phyloP scores from a whole-genome alignment of 345 rosid genomes.

The Linum lewisii region DNA sequence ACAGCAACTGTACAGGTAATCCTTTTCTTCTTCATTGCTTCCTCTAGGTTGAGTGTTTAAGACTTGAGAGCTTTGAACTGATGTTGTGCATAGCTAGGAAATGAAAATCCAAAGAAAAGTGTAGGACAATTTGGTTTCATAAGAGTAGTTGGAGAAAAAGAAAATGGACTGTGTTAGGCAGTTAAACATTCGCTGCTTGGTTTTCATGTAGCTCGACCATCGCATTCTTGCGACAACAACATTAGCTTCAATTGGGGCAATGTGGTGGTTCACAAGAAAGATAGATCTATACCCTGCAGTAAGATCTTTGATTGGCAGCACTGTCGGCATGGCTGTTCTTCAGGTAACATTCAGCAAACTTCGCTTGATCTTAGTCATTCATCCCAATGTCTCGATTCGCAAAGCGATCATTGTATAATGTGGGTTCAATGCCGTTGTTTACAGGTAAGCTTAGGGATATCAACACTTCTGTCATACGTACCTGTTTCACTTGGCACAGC shows the following conservation, averaged over 20 bases:
- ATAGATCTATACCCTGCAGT: slow-evolving; percentile 83
- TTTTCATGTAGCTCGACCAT: slow-evolving; percentile 60
- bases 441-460: slow-evolving; percentile 75
- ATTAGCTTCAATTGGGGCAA: slow-evolving; percentile 37
- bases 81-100: background rate
- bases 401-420: slow-evolving; percentile 66
- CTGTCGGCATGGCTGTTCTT: slow-evolving; percentile 68
- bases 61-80: background rate
- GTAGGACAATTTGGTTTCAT: too few relatives aligned
- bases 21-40: background rate
- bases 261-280: slow-evolving; percentile 80
- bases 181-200: too few relatives aligned
- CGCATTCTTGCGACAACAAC: slow-evolving; percentile 81
- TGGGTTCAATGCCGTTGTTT: background rate
- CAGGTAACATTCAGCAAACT: slow-evolving; percentile 39
- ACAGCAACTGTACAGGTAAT: slow-evolving; percentile 80
- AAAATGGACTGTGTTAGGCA: background rate
- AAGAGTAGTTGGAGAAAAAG: background rate
- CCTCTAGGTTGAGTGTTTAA: background rate
- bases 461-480: slow-evolving; percentile 79
- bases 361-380: background rate
- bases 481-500: slow-evolving; percentile 78
- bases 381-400: background rate
- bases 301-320: slow-evolving; percentile 57
- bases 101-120: too few relatives aligned